Base-by-base conservation (phyloP, 2,329 filamentous ascomycete genomes). In the Penicillium sp. region DNA sequence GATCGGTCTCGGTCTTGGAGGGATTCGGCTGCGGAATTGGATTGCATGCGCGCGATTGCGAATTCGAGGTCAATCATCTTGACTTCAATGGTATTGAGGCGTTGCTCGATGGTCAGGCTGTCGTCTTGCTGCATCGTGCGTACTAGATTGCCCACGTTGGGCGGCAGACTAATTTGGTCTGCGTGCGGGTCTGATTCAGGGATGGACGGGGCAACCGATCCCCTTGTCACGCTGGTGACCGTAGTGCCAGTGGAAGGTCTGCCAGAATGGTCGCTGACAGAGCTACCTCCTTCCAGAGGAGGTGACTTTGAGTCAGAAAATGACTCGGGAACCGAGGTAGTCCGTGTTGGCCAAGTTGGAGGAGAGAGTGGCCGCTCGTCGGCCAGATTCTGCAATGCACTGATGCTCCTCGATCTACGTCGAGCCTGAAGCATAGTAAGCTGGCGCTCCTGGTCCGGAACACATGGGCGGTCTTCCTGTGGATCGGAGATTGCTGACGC, bases 21-120 rank as follows among this genome's bases (percentile, higher is more conserved):
- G 25, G 50, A 48, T 5, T 64, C 61, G 22, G 68, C 68, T 39
- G 67, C 58, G 12, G 70, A 64, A 34, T 64, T 71, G 49, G 71
- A 75, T 64, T 82, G 80, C 59, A 82, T 73, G 54, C 80, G 78
- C 1, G 79, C 78, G 60, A 82, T 79, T 5, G 80, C 80, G 57
- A 80, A 80, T 63, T 82, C 80, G 4, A 82, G 71, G 50, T 82
- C 80, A 63, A 81, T 81, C 52, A 82, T 67, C 60, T 82, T 82
- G 22, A 82, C 80, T 60, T 82, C 80, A 6, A 82, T 68, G 0
- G 80, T 82, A 37, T 78, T 78, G n/a, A 82, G 63, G 49, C 80
- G 74, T 56, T 82, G 78, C 57, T 80, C 79, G 1, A 82, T 65
- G 3, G 72, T 77, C 17, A 74, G 66, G 20, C 72, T 73, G 25